Evolutionary conservation across 495 filamentous ascomycete genomes (phyloP).

Genomic region (Podospora pseudopauciseta): DNA sequence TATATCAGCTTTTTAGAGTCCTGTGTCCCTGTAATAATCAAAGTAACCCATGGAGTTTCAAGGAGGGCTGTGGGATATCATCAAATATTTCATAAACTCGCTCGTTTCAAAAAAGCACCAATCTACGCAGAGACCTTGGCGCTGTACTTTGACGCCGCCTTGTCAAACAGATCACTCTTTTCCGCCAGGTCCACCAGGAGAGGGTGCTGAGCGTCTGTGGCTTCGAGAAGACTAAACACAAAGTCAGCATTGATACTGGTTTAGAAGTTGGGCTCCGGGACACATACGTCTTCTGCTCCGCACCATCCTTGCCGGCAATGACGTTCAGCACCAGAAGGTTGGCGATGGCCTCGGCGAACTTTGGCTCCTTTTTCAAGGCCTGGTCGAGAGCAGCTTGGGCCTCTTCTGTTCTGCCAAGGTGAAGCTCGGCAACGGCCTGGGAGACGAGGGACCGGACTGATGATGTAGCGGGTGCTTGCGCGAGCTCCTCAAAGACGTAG

Average conservation of each 20-base stretch:
- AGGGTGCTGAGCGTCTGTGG: conserved; percentile 56
- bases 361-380: conserved; percentile 69
- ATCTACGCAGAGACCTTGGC: conserved; percentile 62
- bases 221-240: conserved; percentile 52
- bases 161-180: conserved; percentile 76
- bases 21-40: neutral
- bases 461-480: conserved; percentile 71
- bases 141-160: conserved; percentile 71
- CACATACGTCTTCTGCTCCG: conserved; percentile 58
- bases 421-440: conserved; percentile 88
- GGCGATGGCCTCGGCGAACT: conserved; percentile 68
- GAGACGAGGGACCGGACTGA: conserved; percentile 67
- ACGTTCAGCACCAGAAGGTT: conserved; percentile 76
- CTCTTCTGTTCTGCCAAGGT: conserved; percentile 84
- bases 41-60: conserved; percentile 16
- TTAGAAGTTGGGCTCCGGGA: neutral
- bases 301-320: conserved; percentile 64
- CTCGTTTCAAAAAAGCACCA: conserved; percentile 2
- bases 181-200: conserved; percentile 66
- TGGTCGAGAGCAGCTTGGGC: conserved; percentile 80
- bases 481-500: conserved; percentile 97
- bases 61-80: conserved; percentile 17
- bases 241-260: conserved; percentile 6
- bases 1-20: neutral
- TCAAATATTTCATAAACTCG: conserved; percentile 15